phyloP scores from a whole-genome alignment of 352 stramenopile genomes.

The Labyrinthula sp. region DNA sequence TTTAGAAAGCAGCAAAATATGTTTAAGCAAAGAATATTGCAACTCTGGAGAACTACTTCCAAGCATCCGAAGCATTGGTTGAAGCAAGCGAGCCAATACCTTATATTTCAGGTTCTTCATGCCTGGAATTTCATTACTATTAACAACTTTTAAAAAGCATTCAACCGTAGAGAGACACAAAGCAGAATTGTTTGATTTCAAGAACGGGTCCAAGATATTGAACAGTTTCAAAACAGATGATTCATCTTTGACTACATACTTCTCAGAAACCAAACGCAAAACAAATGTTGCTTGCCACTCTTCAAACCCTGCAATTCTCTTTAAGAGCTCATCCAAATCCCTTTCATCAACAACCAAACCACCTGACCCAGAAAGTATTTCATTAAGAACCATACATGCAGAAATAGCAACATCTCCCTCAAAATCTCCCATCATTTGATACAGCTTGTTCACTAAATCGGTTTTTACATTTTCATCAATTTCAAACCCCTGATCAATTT shows the following conservation, averaged over 20 bases:
- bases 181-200: slow-evolving; percentile 77
- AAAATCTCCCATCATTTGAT: slow-evolving; percentile 92
- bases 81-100: too few species aligned
- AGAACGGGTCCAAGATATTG: slow-evolving; percentile 72
- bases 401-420: slow-evolving; percentile 90
- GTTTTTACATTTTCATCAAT: too few species aligned
- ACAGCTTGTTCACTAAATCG: slow-evolving; percentile 88
- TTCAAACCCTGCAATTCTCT: slow-evolving; percentile 91
- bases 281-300: too few species aligned
- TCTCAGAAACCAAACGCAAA: slow-evolving; percentile 46
- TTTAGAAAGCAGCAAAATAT: slow-evolving; percentile 79
- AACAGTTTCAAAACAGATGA: too few species aligned
- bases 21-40: slow-evolving; percentile 82
- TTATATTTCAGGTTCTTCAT: too few species aligned
- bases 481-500: too few species aligned
- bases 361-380: slow-evolving; percentile 86
- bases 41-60: too few species aligned
- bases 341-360: slow-evolving; percentile 87
- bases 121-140: too few species aligned
- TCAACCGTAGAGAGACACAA: slow-evolving; percentile 86
- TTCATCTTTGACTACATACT: too few species aligned
- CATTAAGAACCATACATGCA: slow-evolving; percentile 83
- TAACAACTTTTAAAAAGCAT: too few species aligned
- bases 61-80: too few species aligned
- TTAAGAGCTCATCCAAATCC: slow-evolving; percentile 89